These are phyloP conservation scores for Avicennia marina DNA, from an alignment of 257 asterid genomes.

Conservation along the genomic window DNA sequence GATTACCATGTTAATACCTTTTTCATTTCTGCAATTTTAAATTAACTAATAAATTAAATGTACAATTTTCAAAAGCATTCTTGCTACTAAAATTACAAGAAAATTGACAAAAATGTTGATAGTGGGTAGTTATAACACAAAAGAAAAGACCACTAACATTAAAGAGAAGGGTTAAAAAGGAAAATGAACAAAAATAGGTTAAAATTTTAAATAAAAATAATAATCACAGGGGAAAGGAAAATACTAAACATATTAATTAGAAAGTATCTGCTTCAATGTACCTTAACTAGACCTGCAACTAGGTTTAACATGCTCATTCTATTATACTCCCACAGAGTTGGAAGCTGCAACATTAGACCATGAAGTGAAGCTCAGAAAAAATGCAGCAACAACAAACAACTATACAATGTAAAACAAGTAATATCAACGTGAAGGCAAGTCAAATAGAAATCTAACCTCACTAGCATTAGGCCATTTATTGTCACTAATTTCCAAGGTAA, in stretches of 20 bases:
- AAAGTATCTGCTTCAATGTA: not conserved
- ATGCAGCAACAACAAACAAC: not conserved
- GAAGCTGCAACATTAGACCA: conserved; percentile 1
- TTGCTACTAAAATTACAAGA: no score
- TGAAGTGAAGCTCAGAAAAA: not conserved
- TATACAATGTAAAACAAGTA: not conserved
- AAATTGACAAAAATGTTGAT: no score
- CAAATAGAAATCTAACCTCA: conserved; percentile 48
- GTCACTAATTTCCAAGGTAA: conserved; percentile 92
- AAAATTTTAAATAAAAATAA: no score
- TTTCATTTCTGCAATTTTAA: no score
- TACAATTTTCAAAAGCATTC: no score
- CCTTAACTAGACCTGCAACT: conserved; percentile 16
- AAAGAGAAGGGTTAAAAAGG: no score
- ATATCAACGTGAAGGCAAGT: not conserved
- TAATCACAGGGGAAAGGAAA: not conserved
- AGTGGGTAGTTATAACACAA: no score
- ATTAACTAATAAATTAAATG: no score
- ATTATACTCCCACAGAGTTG: conserved; percentile 13
- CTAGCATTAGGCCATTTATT: conserved; percentile 84
- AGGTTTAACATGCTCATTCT: conserved; percentile 16
- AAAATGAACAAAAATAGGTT: no score
- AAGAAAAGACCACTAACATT: no score
- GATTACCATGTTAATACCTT: no score
- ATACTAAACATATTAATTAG: not conserved